Base-by-base conservation (phyloP, 768 basidiomycete species). In the Naematelia aurantialba region DNA sequence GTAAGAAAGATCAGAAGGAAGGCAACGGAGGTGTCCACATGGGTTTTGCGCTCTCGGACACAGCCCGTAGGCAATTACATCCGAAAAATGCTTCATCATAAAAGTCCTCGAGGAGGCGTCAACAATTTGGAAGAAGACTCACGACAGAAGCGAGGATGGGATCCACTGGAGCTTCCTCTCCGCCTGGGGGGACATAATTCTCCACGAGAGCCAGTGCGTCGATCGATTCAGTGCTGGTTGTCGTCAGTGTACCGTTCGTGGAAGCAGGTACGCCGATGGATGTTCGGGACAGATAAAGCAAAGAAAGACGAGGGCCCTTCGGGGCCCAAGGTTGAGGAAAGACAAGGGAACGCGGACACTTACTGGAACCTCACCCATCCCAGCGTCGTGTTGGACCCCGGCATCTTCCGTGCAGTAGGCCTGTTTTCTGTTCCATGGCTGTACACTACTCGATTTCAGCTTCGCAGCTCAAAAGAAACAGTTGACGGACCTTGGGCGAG, bases 31-130 rank as follows among this genome's bases (percentile, higher is more conserved):
- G 56, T 71, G 69, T 74, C 72, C 72, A 74, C 72, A 71, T 66
- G 69, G 66, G 57, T 73, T 74, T 74, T 74, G 72, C 72, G 72
- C 72, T 74, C 72, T 74, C 69, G 72, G 72, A 71, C 69, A 66
- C 30, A 30, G 67, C 62, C 67, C 69, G 59, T 56, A 69, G 65
- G 68, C 61, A 57, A 68, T 73, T 66, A 74, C 72, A 74, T 74
- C 72, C 72, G 72, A 71, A 71, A 69, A 73, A 74, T 74, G 49
- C 66, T 74, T 74, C 72, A 74, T 74, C 72, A 74, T 69, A 48
- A 59, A 58, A 55, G 55, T 29, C 4, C 19, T 31, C 10, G 17
- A 45, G 26, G 22, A 31, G 27, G 55, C 22, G 22, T 30, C 24
- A 39, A 31, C 14, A 12, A 49, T 10, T 8, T 45, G 44, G 48